Percentiles rank a stretch among this genome's conserved stretches.
phyloP scores from a whole-genome alignment of 164 flowering plant genomes.

The Umbellularia californica region DNA sequence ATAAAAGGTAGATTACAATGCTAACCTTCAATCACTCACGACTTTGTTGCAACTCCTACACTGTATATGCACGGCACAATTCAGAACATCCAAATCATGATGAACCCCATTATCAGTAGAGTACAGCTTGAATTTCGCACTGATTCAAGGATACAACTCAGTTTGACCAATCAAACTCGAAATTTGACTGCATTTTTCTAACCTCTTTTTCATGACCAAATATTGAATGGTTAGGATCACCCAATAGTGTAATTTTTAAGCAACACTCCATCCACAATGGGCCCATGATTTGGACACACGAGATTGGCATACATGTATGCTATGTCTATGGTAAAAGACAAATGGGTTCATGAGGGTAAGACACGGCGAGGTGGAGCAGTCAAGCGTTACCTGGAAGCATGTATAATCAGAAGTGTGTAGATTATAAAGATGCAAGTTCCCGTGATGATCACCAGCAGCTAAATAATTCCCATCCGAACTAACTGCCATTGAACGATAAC shows the following conservation, averaged over 20 bases:
- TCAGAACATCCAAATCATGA: not conserved
- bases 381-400: constrained; percentile 48
- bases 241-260: not conserved
- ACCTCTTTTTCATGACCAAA: not conserved
- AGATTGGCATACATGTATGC: not conserved
- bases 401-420: constrained; percentile 50
- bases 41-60: not conserved
- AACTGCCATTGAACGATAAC: constrained; percentile 61
- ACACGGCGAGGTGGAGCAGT: not conserved
- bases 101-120: not conserved
- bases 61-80: not conserved
- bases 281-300: not conserved
- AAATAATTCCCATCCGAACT: constrained; percentile 69
- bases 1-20: not conserved
- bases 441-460: constrained; percentile 65
- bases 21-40: not conserved
- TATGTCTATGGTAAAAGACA: not conserved
- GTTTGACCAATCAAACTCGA: not conserved
- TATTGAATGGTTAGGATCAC: not conserved
- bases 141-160: not conserved
- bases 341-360: not conserved
- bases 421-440: constrained; percentile 62
- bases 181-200: not conserved
- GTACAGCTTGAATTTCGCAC: not conserved
- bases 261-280: not conserved